Evolutionary conservation across 1,139 yeast genomes (phyloP), one percentile per base, ranked within the genome.

Genomic region (Meyerozyma smithsonii): DNA sequence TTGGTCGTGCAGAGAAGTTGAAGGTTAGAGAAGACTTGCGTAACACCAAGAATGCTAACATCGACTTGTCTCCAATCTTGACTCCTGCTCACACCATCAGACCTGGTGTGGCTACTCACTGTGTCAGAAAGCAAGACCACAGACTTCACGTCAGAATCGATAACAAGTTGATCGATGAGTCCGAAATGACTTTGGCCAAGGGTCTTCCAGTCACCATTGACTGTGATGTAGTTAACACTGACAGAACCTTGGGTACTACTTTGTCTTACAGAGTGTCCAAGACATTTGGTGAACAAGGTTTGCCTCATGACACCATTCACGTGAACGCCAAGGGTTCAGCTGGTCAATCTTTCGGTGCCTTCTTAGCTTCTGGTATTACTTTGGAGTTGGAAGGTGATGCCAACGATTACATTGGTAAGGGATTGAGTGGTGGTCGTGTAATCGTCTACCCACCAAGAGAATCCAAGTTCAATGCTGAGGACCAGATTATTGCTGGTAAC

Each of bases 341-440:
- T 26, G 98, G 98, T 59, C 98, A 92, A 71, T 89, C 97, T 4
- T 90, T 92, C 61, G 98, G 98, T 70, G 97, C 97, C 1, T 92
- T 87, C 74, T 75, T 92, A 55, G 96, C 97, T 39, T 84, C 95
- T 8, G 98, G 98, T 70, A 83, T 92, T 47, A 92, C 97, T 14
- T 79, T 92, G 56, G 96, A 88, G 62, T 75, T 92, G 49, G 96
- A 88, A 67, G 98, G 98, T 72, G 98, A 92, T 64, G 88, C 96
- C 51, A 92, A 92, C 60, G 98, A 92, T 69, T 92, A 92, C 62
- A 95, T 92, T 52, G 98, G 97, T 52, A 92, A 92, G 69, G 97
- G 97, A 52, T 74, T 92, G 46, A 86, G 96, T 47, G 98, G 98
- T 54, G 98, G 98, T 64, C 79, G 96, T 56, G 61, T 92, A 45